Evolutionary conservation across 352 stramenopile genomes (phyloP).

Genomic region (Phytophthora cryptogea): DNA sequence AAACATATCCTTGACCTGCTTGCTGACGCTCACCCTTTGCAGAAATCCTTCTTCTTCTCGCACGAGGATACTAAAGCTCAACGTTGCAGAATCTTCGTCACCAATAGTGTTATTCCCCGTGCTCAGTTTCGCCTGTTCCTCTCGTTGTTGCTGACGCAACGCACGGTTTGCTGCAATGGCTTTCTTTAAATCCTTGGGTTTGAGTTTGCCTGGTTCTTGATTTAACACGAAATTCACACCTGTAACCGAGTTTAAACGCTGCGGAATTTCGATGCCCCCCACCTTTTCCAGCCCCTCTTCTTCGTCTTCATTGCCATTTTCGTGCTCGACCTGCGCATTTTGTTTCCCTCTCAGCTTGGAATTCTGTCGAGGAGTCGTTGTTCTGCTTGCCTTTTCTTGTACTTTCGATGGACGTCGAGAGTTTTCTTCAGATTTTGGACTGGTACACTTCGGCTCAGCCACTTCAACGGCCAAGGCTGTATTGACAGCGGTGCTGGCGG

Average conservation of each 20-base stretch:
- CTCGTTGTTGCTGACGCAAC: constrained; percentile 64
- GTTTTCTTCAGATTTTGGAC: constrained; percentile 12
- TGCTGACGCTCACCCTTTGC: constrained; percentile 40
- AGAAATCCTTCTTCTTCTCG: constrained; percentile 53
- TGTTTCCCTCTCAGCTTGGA: constrained; percentile 9
- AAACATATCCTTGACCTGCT: constrained; percentile 72
- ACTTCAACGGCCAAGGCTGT: constrained; percentile 1
- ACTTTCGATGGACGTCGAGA: constrained; percentile 1
- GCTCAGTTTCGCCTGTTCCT: constrained; percentile 60
- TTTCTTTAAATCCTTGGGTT: constrained; percentile 90
- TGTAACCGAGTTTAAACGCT: constrained; percentile 54
- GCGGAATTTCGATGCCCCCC: constrained; percentile 70
- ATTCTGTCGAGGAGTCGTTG: constrained; percentile 2
- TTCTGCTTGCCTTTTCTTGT: constrained; percentile 10
- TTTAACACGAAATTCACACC: constrained; percentile 88
- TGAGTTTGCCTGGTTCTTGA: constrained; percentile 88
- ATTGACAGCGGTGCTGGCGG: constrained; percentile 32
- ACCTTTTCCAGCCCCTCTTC: constrained; percentile 41
- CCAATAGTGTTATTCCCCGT: constrained; percentile 4
- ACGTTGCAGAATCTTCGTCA: constrained; percentile 21
- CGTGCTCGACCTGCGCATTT: constrained; percentile 11
- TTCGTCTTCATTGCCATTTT: constrained; percentile 11
- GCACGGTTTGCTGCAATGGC: constrained; percentile 81
- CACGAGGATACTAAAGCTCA: constrained; percentile 62
- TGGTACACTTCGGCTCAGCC: constrained; percentile 2